Conservation (phyloP, 805 yeast species). For the Ogataea nitratoaversa region DNA sequence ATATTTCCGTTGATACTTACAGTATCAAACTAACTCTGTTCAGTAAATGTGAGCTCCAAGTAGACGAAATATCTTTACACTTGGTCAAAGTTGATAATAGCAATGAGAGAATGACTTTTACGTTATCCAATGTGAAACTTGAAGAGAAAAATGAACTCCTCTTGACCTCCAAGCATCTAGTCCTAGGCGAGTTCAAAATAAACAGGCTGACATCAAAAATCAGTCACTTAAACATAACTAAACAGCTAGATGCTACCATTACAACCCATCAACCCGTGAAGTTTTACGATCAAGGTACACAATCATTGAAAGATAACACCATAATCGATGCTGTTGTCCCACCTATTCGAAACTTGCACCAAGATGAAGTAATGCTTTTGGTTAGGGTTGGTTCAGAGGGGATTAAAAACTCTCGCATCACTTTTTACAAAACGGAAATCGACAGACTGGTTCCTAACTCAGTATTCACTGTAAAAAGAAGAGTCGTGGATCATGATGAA, state of each 20-base stretch:
- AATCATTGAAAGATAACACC: conserved; percentile 16
- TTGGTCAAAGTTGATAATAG: conserved; percentile 7
- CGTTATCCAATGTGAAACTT: conserved; percentile 5
- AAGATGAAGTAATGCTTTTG: conserved; percentile 23
- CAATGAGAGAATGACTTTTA: conserved; percentile 16
- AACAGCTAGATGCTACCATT: conserved; percentile 9
- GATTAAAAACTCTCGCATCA: conserved; percentile 12
- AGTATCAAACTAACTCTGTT: conserved; percentile 32
- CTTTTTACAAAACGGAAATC: conserved; percentile 25
- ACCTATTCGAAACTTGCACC: conserved; percentile 19
- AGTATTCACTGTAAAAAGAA: conserved; percentile 7
- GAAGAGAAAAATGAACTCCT: conserved; percentile 8
- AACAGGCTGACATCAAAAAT: conserved; percentile 14
- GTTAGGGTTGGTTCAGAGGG: conserved; percentile 19
- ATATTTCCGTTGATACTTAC: conserved; percentile 34
- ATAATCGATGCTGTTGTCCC: conserved; percentile 20
- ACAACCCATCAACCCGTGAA: conserved; percentile 16
- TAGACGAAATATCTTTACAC: conserved; percentile 13
- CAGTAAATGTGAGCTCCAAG: conserved; percentile 22
- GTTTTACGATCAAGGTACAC: conserved; percentile 8
- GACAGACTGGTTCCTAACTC: conserved; percentile 24
- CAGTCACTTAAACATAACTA: conserved; percentile 22
- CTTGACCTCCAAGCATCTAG: conserved; percentile 16
- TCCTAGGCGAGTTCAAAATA: conserved; percentile 19
- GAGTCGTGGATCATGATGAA: not conserved